Conservation (phyloP, 495 filamentous ascomycete species). For the Letharia lupina region DNA sequence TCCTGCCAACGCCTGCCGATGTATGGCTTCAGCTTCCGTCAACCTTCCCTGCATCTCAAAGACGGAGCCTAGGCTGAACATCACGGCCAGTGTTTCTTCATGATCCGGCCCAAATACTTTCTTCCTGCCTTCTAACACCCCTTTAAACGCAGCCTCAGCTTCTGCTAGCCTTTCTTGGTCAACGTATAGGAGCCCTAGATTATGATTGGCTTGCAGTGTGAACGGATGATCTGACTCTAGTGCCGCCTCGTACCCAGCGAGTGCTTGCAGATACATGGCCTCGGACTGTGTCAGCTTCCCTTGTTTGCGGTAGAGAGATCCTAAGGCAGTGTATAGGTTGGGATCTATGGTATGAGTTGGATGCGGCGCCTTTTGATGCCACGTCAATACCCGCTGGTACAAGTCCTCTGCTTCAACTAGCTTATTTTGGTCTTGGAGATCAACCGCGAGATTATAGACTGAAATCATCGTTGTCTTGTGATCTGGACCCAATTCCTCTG, state of each 20-base stretch:
- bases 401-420: constrained; percentile 29
- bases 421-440: neutral
- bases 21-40: no score
- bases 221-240: neutral
- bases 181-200: constrained; percentile 18
- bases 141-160: constrained; percentile 21
- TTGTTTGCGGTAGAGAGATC: neutral
- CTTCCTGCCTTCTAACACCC: constrained; percentile 6
- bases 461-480: no score
- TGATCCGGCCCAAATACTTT: no score
- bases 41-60: constrained; percentile 19
- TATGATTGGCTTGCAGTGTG: neutral
- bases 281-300: neutral
- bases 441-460: neutral
- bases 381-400: constrained; percentile 29
- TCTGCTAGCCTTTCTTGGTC: constrained; percentile 20
- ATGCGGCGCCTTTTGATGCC: constrained; percentile 1
- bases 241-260: neutral
- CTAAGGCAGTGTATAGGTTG: neutral
- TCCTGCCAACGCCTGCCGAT: no score
- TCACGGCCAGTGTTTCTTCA: neutral
- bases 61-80: constrained; percentile 21
- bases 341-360: no score
- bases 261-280: neutral
- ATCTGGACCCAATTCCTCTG: neutral